Conservation (phyloP, 129 eudicot species). For the Sambucus nigra region DNA sequence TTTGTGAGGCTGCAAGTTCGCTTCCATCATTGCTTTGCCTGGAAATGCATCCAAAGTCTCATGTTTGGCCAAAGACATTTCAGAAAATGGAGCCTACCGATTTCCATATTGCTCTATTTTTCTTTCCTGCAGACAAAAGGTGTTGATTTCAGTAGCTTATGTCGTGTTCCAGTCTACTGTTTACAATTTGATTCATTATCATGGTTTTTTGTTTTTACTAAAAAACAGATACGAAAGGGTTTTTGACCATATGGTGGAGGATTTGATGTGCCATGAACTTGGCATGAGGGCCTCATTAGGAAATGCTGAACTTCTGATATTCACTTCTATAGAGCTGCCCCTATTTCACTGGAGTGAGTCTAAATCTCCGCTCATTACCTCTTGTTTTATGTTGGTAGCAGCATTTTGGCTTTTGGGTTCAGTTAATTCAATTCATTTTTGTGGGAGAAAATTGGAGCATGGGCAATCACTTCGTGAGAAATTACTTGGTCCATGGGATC, state of each 20-base stretch:
- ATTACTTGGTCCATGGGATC: too few relatives aligned
- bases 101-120: slow-evolving; percentile 47
- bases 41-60: slow-evolving; percentile 41
- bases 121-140: slow-evolving; percentile 43
- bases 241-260: slow-evolving; percentile 37
- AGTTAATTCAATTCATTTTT: too few relatives aligned
- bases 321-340: slow-evolving; percentile 52
- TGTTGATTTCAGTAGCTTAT: slow-evolving; percentile 8
- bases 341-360: slow-evolving; percentile 41
- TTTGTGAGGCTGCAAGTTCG: slow-evolving; percentile 29
- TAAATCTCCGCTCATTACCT: neutral
- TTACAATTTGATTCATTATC: neutral
- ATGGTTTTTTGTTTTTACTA: neutral
- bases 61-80: slow-evolving; percentile 58
- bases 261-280: slow-evolving; percentile 51
- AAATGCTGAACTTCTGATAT: slow-evolving; percentile 69
- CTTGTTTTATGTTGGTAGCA: too few relatives aligned
- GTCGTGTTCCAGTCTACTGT: neutral
- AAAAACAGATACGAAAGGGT: slow-evolving; percentile 27
- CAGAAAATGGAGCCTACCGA: slow-evolving; percentile 28
- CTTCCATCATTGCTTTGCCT: slow-evolving; percentile 38
- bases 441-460: too few relatives aligned
- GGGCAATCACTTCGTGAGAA: too few relatives aligned
- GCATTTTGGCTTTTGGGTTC: too few relatives aligned
- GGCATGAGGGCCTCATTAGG: slow-evolving; percentile 35